Conservation (phyloP, 768 basidiomycete species). For the Hirschioporus abietinus region DNA sequence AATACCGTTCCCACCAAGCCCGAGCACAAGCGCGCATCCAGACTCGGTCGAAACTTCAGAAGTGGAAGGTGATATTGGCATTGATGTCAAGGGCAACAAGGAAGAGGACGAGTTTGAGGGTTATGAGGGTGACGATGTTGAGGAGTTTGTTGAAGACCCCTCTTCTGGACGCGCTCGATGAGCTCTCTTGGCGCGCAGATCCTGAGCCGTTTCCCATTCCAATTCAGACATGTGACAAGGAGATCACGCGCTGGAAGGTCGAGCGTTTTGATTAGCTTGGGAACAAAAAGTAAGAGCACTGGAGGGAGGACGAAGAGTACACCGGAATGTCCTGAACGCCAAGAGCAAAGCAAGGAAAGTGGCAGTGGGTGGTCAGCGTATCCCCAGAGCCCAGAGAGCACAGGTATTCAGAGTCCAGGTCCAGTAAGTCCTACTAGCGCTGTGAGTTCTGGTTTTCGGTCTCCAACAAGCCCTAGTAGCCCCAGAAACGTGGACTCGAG, state of each 20-base stretch:
- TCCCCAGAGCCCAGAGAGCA: not conserved
- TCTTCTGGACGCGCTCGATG: constrained; percentile 70
- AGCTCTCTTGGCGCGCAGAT: constrained; percentile 81
- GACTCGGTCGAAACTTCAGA: constrained; percentile 26
- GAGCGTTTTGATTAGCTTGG: not conserved
- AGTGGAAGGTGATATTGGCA: constrained; percentile 24
- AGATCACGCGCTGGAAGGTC: not conserved
- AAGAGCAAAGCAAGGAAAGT: constrained; percentile 5
- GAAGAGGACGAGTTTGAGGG: constrained; percentile 29
- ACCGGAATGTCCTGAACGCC: constrained; percentile 3
- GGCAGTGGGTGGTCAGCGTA: not conserved
- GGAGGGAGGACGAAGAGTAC: constrained; percentile 2
- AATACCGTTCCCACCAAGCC: constrained; percentile 74
- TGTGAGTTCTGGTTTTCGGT: not conserved
- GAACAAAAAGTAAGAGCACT: not conserved
- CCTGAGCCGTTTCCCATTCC: constrained; percentile 64
- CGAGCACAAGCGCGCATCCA: constrained; percentile 33
- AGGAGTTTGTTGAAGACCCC: constrained; percentile 21
- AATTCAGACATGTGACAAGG: constrained; percentile 34
- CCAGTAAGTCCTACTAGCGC: constrained; percentile 6
- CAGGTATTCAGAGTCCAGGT: not conserved
- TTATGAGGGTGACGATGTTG: constrained; percentile 10
- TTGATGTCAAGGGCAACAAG: constrained; percentile 24
- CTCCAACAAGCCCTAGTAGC: not conserved
- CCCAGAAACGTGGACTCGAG: constrained; percentile 3